Evolutionary conservation across 805 yeast species (phyloP), one percentile per base, ranked within the genome.

Genomic region (Kluyveromyces aestuarii): DNA sequence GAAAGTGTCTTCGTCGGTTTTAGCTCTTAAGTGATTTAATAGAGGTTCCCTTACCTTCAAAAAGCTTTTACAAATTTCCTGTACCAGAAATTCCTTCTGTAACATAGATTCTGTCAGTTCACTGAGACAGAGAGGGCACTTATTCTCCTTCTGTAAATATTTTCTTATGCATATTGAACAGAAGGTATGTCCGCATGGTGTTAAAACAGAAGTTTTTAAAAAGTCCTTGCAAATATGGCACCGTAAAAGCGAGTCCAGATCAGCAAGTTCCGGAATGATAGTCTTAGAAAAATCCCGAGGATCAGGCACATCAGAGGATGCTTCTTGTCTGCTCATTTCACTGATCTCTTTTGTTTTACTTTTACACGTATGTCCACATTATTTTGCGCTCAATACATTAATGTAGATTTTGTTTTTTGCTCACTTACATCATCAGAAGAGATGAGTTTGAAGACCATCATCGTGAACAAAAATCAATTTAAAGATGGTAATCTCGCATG

Each of bases 201-300:
- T 86, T 40, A 84, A 67, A 37, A 87, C 87, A 1, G 98, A 96
- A 0, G 90, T 85, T 33, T 69, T 74, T 48, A 86, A 71, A 53
- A 84, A 79, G 51, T 88, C 96, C 58, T 89, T 87, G 65, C 98
- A 90, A 9, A 90, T 84, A 56, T 84, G 89, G 61, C 98, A 90
- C 59, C 96, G 62, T 45, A 88, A 70, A 25, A 82, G 69, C 1
- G 87, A 72, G 53, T 90, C 96, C 2, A 90, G 66, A 45, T 75
- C 81, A 2, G 72, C 56, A 2, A 87, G 62, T 16, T 63, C 66
- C 3, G 95, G 89, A 7, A 82, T 58, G 16, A 58, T 55, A 1
- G 89, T 77, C 2, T 51, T 45, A 5, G 62, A 48, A 82, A 91
- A 88, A 60, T 88, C 96, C 10, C 82, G 69, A 0, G 95, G 82